phyloP scores from a whole-genome alignment of 257 asterid genomes.

The Penstemon newberryi region DNA sequence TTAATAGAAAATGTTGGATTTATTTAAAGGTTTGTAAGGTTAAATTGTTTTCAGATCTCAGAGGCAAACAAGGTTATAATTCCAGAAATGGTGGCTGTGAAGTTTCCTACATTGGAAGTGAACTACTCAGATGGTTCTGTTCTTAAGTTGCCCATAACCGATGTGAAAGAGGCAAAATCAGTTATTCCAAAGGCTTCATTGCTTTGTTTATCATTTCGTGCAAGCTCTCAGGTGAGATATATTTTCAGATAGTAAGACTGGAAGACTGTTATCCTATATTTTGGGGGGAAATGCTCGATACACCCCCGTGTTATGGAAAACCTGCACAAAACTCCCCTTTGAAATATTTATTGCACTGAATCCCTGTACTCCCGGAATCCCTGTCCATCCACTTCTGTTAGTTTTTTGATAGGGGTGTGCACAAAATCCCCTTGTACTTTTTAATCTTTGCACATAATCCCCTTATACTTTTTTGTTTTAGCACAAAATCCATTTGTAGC shows the following conservation, averaged over 20 bases:
- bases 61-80: slow-evolving; percentile 72
- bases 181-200: slow-evolving; percentile 59
- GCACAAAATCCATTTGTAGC: no score
- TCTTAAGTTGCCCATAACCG: slow-evolving; percentile 61
- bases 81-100: slow-evolving; percentile 69
- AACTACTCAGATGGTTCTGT: slow-evolving; percentile 51
- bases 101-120: slow-evolving; percentile 77
- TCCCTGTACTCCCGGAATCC: no score
- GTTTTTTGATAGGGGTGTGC: no score
- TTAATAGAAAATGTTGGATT: not conserved
- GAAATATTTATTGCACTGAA: no score
- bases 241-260: not conserved
- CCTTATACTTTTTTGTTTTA: no score
- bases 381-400: no score
- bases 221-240: slow-evolving; percentile 61
- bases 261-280: no score
- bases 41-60: slow-evolving; percentile 53
- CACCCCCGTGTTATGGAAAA: no score
- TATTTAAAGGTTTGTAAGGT: slow-evolving; percentile 6
- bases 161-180: slow-evolving; percentile 24
- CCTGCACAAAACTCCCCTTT: no score
- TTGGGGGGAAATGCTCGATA: no score
- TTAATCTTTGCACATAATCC: no score
- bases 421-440: no score
- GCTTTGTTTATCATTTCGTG: slow-evolving; percentile 81